phyloP scores from a whole-genome alignment of 1,284 basidiomycete genomes.

The Cryptococcus sp. region DNA sequence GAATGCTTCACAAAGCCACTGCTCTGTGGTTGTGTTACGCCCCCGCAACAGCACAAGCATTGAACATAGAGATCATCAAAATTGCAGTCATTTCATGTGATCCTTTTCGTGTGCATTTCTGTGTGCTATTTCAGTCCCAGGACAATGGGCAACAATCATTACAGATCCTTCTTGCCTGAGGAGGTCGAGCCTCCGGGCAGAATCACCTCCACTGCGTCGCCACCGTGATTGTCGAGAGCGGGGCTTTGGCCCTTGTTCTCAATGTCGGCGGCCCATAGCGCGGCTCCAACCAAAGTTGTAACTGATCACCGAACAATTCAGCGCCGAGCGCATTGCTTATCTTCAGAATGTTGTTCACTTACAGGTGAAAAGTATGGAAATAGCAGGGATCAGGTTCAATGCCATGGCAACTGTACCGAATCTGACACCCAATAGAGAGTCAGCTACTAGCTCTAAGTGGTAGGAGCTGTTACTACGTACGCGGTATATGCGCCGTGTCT shows the following conservation, averaged over 20 bases:
- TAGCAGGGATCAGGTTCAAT: constrained; percentile 66
- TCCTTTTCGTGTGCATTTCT: no score
- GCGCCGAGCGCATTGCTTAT: background rate
- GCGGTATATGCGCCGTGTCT: constrained; percentile 62
- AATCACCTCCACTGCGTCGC: constrained; percentile 1
- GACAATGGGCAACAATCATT: no score
- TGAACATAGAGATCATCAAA: no score
- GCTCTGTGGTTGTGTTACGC: no score
- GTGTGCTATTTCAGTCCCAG: no score
- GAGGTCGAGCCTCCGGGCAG: background rate
- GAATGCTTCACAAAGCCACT: no score
- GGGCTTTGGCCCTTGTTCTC: constrained; percentile 26
- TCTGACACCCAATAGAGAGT: constrained; percentile 55
- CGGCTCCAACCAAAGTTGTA: constrained; percentile 63
- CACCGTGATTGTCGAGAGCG: background rate
- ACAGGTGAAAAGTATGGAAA: constrained; percentile 60
- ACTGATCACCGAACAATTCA: constrained; percentile 23
- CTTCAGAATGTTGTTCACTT: constrained; percentile 16
- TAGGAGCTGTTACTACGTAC: constrained; percentile 37
- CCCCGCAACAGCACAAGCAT: no score
- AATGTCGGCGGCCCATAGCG: constrained; percentile 67
- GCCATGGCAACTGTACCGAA: constrained; percentile 65
- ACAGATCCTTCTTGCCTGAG: constrained; percentile 11
- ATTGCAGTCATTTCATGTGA: no score
- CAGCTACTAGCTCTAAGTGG: background rate